A percentile compares a stretch with the other conserved stretches of the same genome.
Conservation (phyloP, 805 yeast species). For the Metschnikowia kofuensis region DNA sequence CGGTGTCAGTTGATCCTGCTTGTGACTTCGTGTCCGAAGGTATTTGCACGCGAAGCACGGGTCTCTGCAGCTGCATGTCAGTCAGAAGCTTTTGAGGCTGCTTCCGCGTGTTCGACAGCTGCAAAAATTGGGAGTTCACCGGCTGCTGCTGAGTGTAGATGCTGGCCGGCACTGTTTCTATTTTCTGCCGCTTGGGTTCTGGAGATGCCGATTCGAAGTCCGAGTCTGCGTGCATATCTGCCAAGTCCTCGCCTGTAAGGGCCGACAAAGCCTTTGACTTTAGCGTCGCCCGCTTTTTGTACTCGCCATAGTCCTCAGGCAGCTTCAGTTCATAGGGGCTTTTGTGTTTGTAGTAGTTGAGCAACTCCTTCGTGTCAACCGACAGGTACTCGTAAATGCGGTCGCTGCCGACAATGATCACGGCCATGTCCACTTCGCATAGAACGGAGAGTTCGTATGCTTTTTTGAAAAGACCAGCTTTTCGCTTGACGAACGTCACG, state of each 20-base stretch:
- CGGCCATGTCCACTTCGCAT: conserved; percentile 91
- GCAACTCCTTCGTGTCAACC: conserved; percentile 47
- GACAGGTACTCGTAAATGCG: conserved; percentile 84
- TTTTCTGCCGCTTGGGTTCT: conserved; percentile 31
- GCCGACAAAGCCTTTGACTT: conserved; percentile 14
- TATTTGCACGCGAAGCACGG: conserved; percentile 63
- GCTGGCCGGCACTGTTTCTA: conserved; percentile 9
- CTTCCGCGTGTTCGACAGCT: conserved; percentile 1
- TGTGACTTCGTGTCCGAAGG: conserved; percentile 45
- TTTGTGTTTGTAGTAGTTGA: conserved; percentile 22
- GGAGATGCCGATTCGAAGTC: conserved; percentile 36
- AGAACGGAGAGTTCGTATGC: conserved; percentile 84
- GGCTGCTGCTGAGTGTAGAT: conserved; percentile 14
- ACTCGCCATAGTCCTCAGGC: conserved; percentile 67
- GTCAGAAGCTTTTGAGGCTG: conserved; percentile 4
- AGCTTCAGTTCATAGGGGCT: conserved; percentile 56
- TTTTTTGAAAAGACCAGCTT: conserved; percentile 88
- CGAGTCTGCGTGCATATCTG: conserved; percentile 18
- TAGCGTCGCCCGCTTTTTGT: conserved; percentile 38
- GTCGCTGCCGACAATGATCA: conserved; percentile 75
- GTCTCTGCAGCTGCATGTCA: conserved; percentile 37
- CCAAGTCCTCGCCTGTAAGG: conserved; percentile 24
- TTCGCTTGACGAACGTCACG: conserved; percentile 88
- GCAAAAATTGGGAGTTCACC: conserved; percentile 12
- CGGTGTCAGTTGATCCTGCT: conserved; percentile 40